Conservation (phyloP, 1,284 basidiomycete genomes). For the Volvariella volvacea region DNA sequence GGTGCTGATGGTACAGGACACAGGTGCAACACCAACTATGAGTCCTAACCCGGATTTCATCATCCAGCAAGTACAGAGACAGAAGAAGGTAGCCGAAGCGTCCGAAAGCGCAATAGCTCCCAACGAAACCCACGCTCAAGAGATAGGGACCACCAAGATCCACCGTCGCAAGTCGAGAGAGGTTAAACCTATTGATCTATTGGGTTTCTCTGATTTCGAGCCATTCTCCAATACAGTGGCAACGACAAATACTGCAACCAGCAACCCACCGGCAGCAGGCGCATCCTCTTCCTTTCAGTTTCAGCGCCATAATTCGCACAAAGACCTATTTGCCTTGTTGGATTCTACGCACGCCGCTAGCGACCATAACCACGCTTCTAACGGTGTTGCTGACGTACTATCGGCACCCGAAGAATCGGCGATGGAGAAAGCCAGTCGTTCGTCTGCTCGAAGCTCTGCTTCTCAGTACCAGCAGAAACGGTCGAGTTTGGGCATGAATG, state of each 20-base stretch:
- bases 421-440: conserved; percentile 3
- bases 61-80: neutral
- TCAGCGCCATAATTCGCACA: neutral
- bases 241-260: too few relatives aligned
- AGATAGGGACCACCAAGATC: conserved; percentile 7
- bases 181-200: neutral
- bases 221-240: neutral
- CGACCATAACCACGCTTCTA: neutral
- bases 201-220: neutral
- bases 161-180: conserved; percentile 14
- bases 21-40: conserved; percentile 36
- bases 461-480: conserved; percentile 6
- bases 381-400: neutral
- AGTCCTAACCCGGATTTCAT: conserved; percentile 33
- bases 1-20: conserved; percentile 35
- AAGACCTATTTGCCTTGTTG: conserved; percentile 1
- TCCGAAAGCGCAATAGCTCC: neutral
- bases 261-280: neutral
- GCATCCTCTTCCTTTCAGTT: neutral
- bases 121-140: neutral
- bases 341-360: neutral
- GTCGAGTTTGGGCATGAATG: conserved; percentile 11
- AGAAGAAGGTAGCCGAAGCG: neutral
- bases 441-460: too few relatives aligned
- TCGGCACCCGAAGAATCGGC: conserved; percentile 2